Evolutionary conservation across 139 green algal genomes (phyloP).

Genomic region (Closterium sp.): DNA sequence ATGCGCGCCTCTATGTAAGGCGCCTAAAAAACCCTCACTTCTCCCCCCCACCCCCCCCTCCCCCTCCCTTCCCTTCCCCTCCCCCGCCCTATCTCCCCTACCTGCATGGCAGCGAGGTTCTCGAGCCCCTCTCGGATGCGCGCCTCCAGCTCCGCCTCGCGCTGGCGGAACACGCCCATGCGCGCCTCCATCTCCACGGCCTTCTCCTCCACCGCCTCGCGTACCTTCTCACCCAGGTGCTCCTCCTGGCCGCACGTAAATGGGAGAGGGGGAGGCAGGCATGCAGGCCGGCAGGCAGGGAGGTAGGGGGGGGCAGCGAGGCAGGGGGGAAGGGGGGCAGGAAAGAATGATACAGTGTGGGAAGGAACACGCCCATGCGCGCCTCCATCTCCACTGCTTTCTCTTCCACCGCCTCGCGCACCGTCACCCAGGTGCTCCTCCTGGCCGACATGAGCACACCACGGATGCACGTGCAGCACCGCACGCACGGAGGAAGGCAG

Average conservation of each 20-base stretch:
- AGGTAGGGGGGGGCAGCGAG: no score
- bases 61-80: constrained; percentile 41
- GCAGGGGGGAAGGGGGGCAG: no score
- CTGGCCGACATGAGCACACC: no score
- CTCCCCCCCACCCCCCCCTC: constrained; percentile 7
- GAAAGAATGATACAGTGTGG: no score
- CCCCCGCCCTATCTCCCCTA: constrained; percentile 12
- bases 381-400: constrained; percentile 18
- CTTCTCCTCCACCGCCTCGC: constrained; percentile 22
- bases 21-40: not conserved
- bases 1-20: constrained; percentile 50
- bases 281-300: no score
- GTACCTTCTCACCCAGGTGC: constrained; percentile 42
- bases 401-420: constrained; percentile 25
- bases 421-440: constrained; percentile 55
- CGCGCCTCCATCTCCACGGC: constrained; percentile 12
- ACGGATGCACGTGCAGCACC: not conserved
- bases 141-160: constrained; percentile 49
- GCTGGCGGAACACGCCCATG: constrained; percentile 10
- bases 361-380: constrained; percentile 2
- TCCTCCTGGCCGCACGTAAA: constrained; percentile 44
- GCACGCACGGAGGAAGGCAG: no score
- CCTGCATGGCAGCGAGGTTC: constrained; percentile 16
- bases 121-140: constrained; percentile 39
- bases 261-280: no score